Evolutionary conservation across 2,329 filamentous ascomycete genomes (phyloP).

Genomic region (Cercospora sesami): DNA sequence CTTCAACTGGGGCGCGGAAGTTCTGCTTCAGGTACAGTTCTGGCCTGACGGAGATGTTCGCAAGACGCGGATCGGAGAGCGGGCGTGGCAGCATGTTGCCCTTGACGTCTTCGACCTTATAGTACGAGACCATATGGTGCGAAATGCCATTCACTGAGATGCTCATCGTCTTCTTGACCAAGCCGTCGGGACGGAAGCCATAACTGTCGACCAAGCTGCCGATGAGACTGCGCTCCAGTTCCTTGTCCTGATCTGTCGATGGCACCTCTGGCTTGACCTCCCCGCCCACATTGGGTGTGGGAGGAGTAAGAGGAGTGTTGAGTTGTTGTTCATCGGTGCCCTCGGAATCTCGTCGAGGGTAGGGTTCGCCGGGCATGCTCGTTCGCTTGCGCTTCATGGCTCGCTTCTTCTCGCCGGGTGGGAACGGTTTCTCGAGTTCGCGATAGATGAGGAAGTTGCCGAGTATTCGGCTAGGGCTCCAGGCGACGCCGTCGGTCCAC

Average conservation of each 20-base stretch:
- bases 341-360: conserved; percentile 44
- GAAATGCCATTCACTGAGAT: conserved; percentile 71
- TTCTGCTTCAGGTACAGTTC: conserved; percentile 44
- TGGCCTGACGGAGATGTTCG: conserved; percentile 39
- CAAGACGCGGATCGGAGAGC: conserved; percentile 51
- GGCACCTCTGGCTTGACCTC: conserved; percentile 35
- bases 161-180: conserved; percentile 93
- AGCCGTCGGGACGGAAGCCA: conserved; percentile 75
- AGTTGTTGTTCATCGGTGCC: conserved; percentile 32
- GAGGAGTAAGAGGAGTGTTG: conserved; percentile 38
- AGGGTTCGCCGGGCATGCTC: conserved; percentile 55
- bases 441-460: conserved; percentile 85
- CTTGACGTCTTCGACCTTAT: conserved; percentile 77
- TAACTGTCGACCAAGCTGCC: conserved; percentile 90
- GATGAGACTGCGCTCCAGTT: conserved; percentile 63
- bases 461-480: conserved; percentile 85
- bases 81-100: conserved; percentile 61
- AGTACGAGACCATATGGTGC: conserved; percentile 88
- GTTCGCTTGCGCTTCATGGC: conserved; percentile 69
- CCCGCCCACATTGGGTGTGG: conserved; percentile 31
- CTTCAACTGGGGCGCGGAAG: conserved; percentile 43
- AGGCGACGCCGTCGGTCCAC: conserved; percentile 89
- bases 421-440: conserved; percentile 74
- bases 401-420: conserved; percentile 80
- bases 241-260: conserved; percentile 42